Base-by-base conservation (phyloP, 768 basidiomycete species). In the Boletales sp. region DNA sequence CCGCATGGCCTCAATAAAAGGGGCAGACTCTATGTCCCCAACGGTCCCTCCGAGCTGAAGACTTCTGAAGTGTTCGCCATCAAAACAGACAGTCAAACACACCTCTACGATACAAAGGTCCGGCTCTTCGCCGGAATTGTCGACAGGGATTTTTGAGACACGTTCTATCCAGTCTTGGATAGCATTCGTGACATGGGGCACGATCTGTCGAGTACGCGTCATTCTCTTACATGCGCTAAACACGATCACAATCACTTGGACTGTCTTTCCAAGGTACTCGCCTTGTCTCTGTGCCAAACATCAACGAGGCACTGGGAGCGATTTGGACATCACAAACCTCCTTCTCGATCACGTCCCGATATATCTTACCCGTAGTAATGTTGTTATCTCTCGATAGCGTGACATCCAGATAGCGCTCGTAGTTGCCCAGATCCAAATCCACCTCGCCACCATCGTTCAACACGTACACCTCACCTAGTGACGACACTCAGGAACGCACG, bases 101-200 rank as follows among this genome's bases (percentile, higher is more conserved):
- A 94, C 94, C 81, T 99, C 95, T 55, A 99, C 83, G 57, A 99
- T 97, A 71, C 95, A 99, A 37, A 99, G 87, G 64, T 99, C 95
- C 1, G 95, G 94, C 63, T 86, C 82, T 60, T 94, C 85, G 18
- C 84, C 91, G 13, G 93, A 91, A 58, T 94, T 90, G 68, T 98
- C 95, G 4, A 94, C 93, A 1, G 95, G 95, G 30, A 95, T 82
- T 68, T 90, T 90, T 11, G 94, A 86, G 27, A 99, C 93, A 46
- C 92, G 84, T 65, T 97, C 85, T 56, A 98, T 92, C 95, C 95
- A 98, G 64, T 99, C 93, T 74, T 99, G 95, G 56, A 99, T 94
- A 18, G 89, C 95, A 67, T 88, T 91, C 30, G 95, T 98, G 47
- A 99, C 76, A 67, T 99, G 95, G 7, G 95, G 95, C 4, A 99